phyloP scores from a whole-genome alignment of 169 alveolate species.

The Cystoisospora suis region DNA sequence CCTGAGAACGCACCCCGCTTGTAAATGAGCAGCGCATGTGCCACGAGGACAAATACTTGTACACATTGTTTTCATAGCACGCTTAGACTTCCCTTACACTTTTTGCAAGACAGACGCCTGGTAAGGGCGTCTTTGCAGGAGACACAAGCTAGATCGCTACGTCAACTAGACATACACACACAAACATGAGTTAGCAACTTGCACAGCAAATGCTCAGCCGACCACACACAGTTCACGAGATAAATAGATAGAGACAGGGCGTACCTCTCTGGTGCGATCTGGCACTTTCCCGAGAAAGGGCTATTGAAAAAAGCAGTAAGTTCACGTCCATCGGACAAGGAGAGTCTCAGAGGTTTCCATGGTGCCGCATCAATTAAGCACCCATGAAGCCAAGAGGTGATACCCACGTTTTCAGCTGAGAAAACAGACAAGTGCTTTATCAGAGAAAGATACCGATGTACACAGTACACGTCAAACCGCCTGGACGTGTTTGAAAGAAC shows the following conservation, averaged over 20 bases:
- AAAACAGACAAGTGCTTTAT: too few relatives aligned
- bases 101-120: too few relatives aligned
- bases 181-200: too few relatives aligned
- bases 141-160: not conserved
- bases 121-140: not conserved
- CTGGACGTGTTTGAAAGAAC: too few relatives aligned
- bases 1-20: too few relatives aligned
- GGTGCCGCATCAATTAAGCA: conserved; percentile 78
- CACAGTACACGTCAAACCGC: too few relatives aligned
- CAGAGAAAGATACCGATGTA: too few relatives aligned
- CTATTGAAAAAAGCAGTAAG: conserved; percentile 80
- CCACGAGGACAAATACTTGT: too few relatives aligned
- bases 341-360: conserved; percentile 77
- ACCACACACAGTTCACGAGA: not conserved
- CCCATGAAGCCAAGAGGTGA: conserved; percentile 79
- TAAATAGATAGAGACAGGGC: not conserved
- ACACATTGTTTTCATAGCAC: too few relatives aligned
- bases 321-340: conserved; percentile 75
- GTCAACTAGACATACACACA: not conserved
- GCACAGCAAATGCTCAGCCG: too few relatives aligned
- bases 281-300: conserved; percentile 76
- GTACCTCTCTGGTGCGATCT: conserved; percentile 87
- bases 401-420: conserved; percentile 74
- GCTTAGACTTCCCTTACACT: too few relatives aligned
- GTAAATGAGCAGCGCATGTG: too few relatives aligned